phyloP scores from a whole-genome alignment of 768 basidiomycete genomes.

The Inosperma sp. region DNA sequence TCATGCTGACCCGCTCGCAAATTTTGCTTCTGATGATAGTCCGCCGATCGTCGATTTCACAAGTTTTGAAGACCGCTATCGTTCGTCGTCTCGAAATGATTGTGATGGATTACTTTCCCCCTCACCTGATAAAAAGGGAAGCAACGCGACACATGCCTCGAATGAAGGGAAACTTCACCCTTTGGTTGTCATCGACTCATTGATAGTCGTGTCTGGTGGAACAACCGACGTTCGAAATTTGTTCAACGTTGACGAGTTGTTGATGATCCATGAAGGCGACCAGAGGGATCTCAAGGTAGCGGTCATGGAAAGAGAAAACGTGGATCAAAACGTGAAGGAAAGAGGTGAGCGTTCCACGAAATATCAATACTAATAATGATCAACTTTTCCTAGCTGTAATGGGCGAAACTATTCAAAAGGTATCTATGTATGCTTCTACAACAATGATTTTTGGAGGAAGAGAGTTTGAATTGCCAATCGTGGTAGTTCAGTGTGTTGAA shows the following conservation, averaged over 20 bases:
- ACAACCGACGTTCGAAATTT: constrained; percentile 5
- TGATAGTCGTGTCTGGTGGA: constrained; percentile 14
- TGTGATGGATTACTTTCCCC: not conserved
- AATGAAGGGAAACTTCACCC: constrained; percentile 21
- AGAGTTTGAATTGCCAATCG: constrained; percentile 36
- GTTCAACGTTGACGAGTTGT: constrained; percentile 19
- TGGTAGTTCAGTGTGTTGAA: constrained; percentile 39
- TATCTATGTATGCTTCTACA: constrained; percentile 33
- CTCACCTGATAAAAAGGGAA: not conserved
- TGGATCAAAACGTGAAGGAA: constrained; percentile 6
- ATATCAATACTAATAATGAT: not conserved
- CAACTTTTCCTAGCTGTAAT: constrained; percentile 26
- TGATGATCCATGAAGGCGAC: constrained; percentile 22
- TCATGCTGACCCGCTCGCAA: constrained; percentile 2
- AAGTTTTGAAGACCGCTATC: constrained; percentile 23
- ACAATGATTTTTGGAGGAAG: constrained; percentile 31
- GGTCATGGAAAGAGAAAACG: constrained; percentile 6
- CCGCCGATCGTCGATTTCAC: constrained; percentile 27
- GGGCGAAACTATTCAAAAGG: constrained; percentile 33
- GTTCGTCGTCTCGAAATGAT: constrained; percentile 17
- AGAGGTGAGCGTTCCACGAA: constrained; percentile 1
- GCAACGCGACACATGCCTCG: constrained; percentile 10
- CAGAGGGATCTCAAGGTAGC: constrained; percentile 20
- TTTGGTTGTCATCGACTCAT: constrained; percentile 15
- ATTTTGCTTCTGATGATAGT: constrained; percentile 10